Percentiles rank a stretch among this genome's conserved stretches.
Conservation (phyloP, 805 yeast genomes). For the Starmera amethionina region DNA sequence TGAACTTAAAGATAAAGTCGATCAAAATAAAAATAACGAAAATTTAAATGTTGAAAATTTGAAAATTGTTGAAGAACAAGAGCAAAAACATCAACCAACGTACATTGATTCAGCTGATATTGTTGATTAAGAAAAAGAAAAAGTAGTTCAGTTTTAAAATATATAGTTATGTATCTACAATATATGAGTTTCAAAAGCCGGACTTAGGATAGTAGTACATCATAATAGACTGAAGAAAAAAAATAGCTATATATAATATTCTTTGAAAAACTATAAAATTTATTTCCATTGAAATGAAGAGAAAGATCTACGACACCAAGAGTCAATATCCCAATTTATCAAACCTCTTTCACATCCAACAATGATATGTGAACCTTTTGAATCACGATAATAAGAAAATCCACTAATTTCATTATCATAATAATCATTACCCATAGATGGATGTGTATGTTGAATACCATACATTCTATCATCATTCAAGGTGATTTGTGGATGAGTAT, state of each 20-base stretch:
- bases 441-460: too few species aligned
- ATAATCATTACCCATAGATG: slow-evolving; percentile 9
- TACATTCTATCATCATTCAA: too few species aligned
- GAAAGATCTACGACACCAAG: slow-evolving; percentile 51
- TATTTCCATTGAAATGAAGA: slow-evolving; percentile 38
- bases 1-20: slow-evolving; percentile 36
- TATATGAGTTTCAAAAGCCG: neutral
- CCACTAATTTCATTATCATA: slow-evolving; percentile 49
- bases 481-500: too few species aligned
- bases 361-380: slow-evolving; percentile 40
- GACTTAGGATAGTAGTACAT: neutral
- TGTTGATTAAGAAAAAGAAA: slow-evolving; percentile 23
- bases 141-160: neutral
- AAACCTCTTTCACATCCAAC: slow-evolving; percentile 64
- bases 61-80: slow-evolving; percentile 10
- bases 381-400: slow-evolving; percentile 43
- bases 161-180: neutral
- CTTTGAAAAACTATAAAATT: neutral
- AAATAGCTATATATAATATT: neutral
- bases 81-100: neutral
- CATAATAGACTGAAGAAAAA: neutral
- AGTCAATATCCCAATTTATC: slow-evolving; percentile 59
- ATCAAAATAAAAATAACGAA: slow-evolving; percentile 5
- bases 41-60: slow-evolving; percentile 8
- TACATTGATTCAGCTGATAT: slow-evolving; percentile 24